Conservation (phyloP, 1,284 basidiomycete species). For the Apiotrichum gamsii region DNA sequence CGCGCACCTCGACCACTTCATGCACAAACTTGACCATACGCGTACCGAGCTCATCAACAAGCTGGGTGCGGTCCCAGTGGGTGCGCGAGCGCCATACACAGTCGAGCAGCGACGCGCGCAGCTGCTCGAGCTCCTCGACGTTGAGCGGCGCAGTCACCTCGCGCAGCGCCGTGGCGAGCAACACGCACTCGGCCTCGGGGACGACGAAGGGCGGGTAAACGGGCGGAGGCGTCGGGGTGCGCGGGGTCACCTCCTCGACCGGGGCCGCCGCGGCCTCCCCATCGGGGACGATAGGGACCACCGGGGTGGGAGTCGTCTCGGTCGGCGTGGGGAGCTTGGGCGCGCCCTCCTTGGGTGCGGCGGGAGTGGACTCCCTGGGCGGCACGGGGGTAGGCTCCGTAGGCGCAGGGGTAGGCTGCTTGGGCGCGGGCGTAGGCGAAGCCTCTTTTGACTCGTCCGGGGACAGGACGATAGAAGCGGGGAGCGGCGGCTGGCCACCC, state of each 20-base stretch:
- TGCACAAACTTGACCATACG: constrained; percentile 18
- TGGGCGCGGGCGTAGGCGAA: background rate
- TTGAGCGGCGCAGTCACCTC: constrained; percentile 55
- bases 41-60: constrained; percentile 56
- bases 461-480: background rate
- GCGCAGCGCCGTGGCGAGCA: constrained; percentile 21
- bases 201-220: constrained; percentile 37
- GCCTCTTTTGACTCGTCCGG: background rate
- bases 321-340: background rate
- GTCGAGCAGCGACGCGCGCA: constrained; percentile 75
- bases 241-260: no score
- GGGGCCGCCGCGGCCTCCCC: no score
- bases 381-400: background rate
- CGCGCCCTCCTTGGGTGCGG: background rate
- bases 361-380: background rate
- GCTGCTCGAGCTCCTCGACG: constrained; percentile 87
- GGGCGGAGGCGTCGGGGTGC: constrained; percentile 14
- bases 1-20: constrained; percentile 17
- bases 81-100: constrained; percentile 70
- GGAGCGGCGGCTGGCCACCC: background rate
- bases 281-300: no score
- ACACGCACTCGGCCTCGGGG: constrained; percentile 18
- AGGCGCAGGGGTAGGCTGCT: background rate
- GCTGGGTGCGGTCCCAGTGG: constrained; percentile 71
- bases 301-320: background rate